Percentiles rank a stretch among this genome's conserved stretches.
Conservation (phyloP, 208 protist genomes). For the Trypanosoma congolense region DNA sequence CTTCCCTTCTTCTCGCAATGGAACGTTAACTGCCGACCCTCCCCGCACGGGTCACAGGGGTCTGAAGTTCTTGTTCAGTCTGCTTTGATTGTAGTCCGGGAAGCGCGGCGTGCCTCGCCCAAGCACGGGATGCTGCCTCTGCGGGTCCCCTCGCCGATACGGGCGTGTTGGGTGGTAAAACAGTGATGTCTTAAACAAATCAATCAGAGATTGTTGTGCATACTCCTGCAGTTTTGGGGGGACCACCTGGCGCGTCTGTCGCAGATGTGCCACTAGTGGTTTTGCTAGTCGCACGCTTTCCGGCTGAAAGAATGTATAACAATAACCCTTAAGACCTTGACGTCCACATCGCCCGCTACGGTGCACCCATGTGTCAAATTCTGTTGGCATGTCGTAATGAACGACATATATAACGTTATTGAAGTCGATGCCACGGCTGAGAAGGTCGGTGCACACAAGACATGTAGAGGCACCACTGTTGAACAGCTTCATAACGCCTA, state of each 20-base stretch:
- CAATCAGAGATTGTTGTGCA: constrained; percentile 69
- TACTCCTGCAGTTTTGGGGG: constrained; percentile 83
- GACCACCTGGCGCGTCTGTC: constrained; percentile 65
- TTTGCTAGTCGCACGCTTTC: constrained; percentile 77
- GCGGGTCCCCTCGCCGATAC: constrained; percentile 57
- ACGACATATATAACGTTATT: constrained; percentile 95
- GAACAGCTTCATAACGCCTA: constrained; percentile 90
- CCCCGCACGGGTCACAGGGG: constrained; percentile 39
- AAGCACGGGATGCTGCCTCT: constrained; percentile 59
- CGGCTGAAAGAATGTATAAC: constrained; percentile 84
- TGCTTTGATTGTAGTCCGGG: constrained; percentile 67
- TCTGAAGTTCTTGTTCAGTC: constrained; percentile 57
- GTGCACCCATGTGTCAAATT: constrained; percentile 96
- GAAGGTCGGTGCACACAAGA: constrained; percentile 97
- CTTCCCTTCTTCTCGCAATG: not conserved
- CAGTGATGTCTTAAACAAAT: constrained; percentile 68
- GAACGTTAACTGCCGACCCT: constrained; percentile 3
- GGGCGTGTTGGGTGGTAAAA: constrained; percentile 75
- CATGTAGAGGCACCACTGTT: constrained; percentile 83
- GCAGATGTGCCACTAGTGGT: constrained; percentile 72
- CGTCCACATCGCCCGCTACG: constrained; percentile 94
- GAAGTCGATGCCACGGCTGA: constrained; percentile 97
- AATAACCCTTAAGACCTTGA: constrained; percentile 57
- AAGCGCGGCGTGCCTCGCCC: constrained; percentile 47
- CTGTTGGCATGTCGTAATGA: constrained; percentile 95